phyloP scores from a whole-genome alignment of 2,329 filamentous ascomycete species.

The Neonectria faginata region DNA sequence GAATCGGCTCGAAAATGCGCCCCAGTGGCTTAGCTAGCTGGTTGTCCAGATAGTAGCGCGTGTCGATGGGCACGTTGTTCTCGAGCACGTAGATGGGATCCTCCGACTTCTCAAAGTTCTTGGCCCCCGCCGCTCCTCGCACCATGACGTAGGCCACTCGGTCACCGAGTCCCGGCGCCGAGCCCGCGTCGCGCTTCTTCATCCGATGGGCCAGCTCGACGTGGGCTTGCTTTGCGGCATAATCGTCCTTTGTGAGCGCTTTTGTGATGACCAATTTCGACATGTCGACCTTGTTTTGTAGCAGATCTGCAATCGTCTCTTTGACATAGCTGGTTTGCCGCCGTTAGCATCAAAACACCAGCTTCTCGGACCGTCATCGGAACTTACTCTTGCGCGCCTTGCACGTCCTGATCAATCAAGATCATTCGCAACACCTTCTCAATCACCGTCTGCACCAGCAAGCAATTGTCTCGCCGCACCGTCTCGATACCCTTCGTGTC shows the following conservation, averaged over 20 bases:
- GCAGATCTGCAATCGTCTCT: slow-evolving; percentile 90
- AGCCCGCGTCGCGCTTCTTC: slow-evolving; percentile 96
- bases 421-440: slow-evolving; percentile 97
- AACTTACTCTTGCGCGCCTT: slow-evolving; percentile 90
- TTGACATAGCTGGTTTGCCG: slow-evolving; percentile 82
- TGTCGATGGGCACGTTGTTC: slow-evolving; percentile 97
- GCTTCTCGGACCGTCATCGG: slow-evolving; percentile 20
- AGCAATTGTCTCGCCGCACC: slow-evolving; percentile 94
- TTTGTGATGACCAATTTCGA: slow-evolving; percentile 99
- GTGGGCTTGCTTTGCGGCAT: slow-evolving; percentile 93
- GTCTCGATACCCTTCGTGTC: slow-evolving; percentile 99
- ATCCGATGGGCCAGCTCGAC: slow-evolving; percentile 95
- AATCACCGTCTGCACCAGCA: slow-evolving; percentile 95
- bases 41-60: slow-evolving; percentile 98
- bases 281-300: slow-evolving; percentile 99
- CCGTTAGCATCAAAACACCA: slow-evolving; percentile 51
- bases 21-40: slow-evolving; percentile 94
- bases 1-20: slow-evolving; percentile 97
- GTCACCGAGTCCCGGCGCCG: slow-evolving; percentile 90
- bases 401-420: slow-evolving; percentile 90
- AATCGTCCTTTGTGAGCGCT: slow-evolving; percentile 89
- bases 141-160: slow-evolving; percentile 99
- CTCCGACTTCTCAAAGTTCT: slow-evolving; percentile 97
- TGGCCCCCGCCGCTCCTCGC: slow-evolving; percentile 87
- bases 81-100: slow-evolving; percentile 97